Evolutionary conservation across 2,329 filamentous ascomycete species (phyloP).

Genomic region (Ophiostoma quercus): DNA sequence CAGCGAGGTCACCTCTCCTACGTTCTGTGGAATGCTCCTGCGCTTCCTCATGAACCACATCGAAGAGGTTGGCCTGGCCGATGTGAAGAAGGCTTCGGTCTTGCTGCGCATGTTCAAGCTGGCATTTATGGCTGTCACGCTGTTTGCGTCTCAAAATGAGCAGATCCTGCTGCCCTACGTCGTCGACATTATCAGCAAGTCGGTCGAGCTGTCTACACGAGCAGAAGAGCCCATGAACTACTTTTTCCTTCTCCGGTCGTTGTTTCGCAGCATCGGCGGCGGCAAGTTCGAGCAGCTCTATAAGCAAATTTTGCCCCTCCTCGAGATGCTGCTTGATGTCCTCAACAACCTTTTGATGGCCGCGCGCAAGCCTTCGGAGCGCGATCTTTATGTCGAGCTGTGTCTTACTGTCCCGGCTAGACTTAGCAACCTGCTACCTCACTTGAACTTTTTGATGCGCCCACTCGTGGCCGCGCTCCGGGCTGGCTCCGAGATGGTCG

Average conservation of each 20-base stretch:
- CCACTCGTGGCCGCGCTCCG: slow-evolving; percentile 92
- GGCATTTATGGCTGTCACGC: slow-evolving; percentile 97
- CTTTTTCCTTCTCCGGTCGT: slow-evolving; percentile 82
- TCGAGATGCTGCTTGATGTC: slow-evolving; percentile 96
- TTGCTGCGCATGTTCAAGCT: slow-evolving; percentile 92
- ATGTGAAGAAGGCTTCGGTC: slow-evolving; percentile 89
- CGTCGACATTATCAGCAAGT: slow-evolving; percentile 94
- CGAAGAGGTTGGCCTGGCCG: slow-evolving; percentile 85
- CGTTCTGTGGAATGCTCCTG: slow-evolving; percentile 95
- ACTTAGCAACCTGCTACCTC: slow-evolving; percentile 87
- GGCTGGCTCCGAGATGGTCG: slow-evolving; percentile 87
- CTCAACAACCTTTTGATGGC: slow-evolving; percentile 91
- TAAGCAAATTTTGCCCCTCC: slow-evolving; percentile 90
- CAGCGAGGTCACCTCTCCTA: slow-evolving; percentile 95
- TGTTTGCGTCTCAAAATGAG: slow-evolving; percentile 93
- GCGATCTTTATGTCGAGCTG: slow-evolving; percentile 94
- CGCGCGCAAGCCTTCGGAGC: slow-evolving; percentile 80
- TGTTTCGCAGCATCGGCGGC: slow-evolving; percentile 95
- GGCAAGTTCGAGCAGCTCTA: slow-evolving; percentile 97
- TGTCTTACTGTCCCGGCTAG: slow-evolving; percentile 93
- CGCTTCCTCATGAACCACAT: slow-evolving; percentile 97
- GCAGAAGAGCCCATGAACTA: slow-evolving; percentile 99
- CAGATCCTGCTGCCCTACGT: slow-evolving; percentile 92
- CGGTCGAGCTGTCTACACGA: slow-evolving; percentile 89
- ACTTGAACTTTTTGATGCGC: slow-evolving; percentile 94